Evolutionary conservation across 2,329 filamentous ascomycete genomes (phyloP).

Genomic region (Albifimbria verrucaria): DNA sequence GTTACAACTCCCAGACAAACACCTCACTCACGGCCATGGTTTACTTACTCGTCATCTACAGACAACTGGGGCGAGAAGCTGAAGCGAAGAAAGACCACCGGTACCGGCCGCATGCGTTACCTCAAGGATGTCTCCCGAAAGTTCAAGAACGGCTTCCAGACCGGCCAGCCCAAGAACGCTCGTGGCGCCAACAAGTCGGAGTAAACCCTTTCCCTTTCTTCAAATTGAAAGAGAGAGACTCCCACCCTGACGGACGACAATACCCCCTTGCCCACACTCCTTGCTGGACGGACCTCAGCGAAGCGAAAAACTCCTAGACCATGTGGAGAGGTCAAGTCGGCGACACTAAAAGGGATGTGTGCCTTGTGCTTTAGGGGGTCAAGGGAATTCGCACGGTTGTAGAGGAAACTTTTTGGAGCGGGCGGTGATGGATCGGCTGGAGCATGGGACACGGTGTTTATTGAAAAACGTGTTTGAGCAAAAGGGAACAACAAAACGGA

Average conservation of each 20-base stretch:
- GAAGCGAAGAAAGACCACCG: slow-evolving; percentile 99
- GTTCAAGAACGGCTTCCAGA: slow-evolving; percentile 98
- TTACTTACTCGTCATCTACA: slow-evolving; percentile 35
- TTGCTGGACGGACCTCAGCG: neutral
- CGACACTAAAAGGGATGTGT: no score
- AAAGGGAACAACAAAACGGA: slow-evolving; percentile 19
- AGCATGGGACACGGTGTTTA: slow-evolving; percentile 34
- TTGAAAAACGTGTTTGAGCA: slow-evolving; percentile 28
- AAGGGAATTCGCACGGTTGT: neutral
- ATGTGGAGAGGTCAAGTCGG: neutral
- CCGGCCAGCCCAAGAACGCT: slow-evolving; percentile 79
- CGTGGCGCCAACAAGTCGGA: slow-evolving; percentile 55
- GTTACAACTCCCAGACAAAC: slow-evolving; percentile 38
- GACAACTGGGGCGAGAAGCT: slow-evolving; percentile 99
- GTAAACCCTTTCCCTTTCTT: slow-evolving; percentile 3
- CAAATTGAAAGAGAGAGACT: neutral
- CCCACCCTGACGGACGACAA: neutral
- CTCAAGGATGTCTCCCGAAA: slow-evolving; percentile 87
- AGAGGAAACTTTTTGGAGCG: neutral
- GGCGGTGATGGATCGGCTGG: slow-evolving; percentile 21
- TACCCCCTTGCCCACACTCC: neutral
- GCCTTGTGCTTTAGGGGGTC: neutral
- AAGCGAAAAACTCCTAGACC: neutral
- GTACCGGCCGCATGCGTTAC: slow-evolving; percentile 93
- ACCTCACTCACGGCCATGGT: neutral